Conservation (phyloP, 352 stramenopile species). For the Globisporangium canariense region DNA sequence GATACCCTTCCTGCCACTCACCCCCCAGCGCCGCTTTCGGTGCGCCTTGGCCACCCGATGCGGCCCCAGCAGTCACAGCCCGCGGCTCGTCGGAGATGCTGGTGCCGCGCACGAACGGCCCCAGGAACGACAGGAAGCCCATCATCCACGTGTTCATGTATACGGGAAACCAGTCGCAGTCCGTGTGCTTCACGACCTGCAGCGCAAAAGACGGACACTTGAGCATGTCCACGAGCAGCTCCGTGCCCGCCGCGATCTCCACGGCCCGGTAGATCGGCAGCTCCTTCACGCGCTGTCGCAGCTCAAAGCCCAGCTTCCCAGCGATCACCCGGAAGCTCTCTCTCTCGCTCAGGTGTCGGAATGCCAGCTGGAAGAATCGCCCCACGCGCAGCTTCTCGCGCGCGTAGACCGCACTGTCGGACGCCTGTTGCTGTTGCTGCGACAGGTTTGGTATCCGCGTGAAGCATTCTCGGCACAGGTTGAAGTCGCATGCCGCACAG, state of each 20-base stretch:
- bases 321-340: conserved; percentile 23
- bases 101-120: conserved; percentile 59
- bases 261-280: conserved; percentile 47
- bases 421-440: not conserved
- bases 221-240: conserved; percentile 49
- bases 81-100: conserved; percentile 62
- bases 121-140: conserved; percentile 39
- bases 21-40: conserved; percentile 29
- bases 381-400: conserved; percentile 13
- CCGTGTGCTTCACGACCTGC: conserved; percentile 30
- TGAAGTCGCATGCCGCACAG: conserved; percentile 55
- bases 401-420: not conserved
- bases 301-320: conserved; percentile 38
- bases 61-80: conserved; percentile 39
- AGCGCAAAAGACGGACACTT: conserved; percentile 30
- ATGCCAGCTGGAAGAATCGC: conserved; percentile 37
- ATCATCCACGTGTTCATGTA: conserved; percentile 51
- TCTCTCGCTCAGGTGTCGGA: conserved; percentile 22
- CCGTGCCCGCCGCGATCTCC: conserved; percentile 31
- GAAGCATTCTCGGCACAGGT: conserved; percentile 55
- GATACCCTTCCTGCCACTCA: conserved; percentile 53
- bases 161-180: conserved; percentile 37
- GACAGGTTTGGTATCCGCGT: conserved; percentile 59
- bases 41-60: conserved; percentile 20
- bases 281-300: conserved; percentile 48